phyloP scores from a whole-genome alignment of 495 filamentous ascomycete species.

The Melanomma pulvis-pyrius region DNA sequence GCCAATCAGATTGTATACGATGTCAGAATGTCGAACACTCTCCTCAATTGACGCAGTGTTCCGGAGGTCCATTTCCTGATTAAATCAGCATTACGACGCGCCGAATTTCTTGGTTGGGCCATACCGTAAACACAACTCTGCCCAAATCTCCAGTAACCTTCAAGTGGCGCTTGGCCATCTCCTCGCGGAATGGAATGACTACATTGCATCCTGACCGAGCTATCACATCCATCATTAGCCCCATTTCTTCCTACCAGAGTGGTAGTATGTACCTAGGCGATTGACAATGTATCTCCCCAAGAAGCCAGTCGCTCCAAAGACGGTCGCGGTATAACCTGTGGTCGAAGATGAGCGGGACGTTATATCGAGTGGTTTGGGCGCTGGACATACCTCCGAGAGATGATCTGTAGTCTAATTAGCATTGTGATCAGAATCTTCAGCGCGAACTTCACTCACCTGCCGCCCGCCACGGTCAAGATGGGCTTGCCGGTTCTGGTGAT shows the following conservation, averaged over 20 bases:
- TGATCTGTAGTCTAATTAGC: constrained; percentile 56
- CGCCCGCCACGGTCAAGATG: constrained; percentile 48
- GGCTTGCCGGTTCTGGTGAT: constrained; percentile 51
- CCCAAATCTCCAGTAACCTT: constrained; percentile 95
- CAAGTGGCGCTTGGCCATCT: constrained; percentile 95
- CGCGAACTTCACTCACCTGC: constrained; percentile 38
- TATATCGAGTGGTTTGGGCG: constrained; percentile 33
- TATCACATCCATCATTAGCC: constrained; percentile 45
- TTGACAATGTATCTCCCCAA: constrained; percentile 98
- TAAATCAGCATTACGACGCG: constrained; percentile 3
- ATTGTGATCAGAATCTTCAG: background rate
- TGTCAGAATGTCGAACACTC: constrained; percentile 92
- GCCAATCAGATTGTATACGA: constrained; percentile 95
- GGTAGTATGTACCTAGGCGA: constrained; percentile 71
- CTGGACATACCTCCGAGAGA: constrained; percentile 72
- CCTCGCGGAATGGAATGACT: constrained; percentile 90
- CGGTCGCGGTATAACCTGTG: constrained; percentile 87
- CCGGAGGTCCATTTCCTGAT: constrained; percentile 84
- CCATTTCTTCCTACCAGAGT: background rate
- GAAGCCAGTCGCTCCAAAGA: constrained; percentile 97
- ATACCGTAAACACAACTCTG: constrained; percentile 79
- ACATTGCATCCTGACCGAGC: constrained; percentile 91
- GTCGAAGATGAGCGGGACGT: constrained; percentile 16
- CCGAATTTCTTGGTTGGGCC: background rate
- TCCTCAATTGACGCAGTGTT: constrained; percentile 97